Conservation (phyloP, 73 alveolate species). For the Paramecium sonneborni region DNA sequence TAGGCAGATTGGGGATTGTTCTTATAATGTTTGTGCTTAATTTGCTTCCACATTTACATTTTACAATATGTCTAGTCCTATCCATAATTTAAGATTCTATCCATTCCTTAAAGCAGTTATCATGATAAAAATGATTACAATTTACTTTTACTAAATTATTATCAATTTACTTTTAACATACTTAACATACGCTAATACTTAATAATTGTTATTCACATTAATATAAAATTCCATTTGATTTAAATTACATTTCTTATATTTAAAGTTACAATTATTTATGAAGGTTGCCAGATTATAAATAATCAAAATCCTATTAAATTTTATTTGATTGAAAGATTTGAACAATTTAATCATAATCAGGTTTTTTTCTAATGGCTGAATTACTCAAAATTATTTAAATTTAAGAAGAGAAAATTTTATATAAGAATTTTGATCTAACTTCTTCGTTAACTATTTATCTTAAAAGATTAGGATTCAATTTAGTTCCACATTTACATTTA, state of each 20-base stretch:
- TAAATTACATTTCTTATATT: neutral
- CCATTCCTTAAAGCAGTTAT: neutral
- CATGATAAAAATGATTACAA: neutral
- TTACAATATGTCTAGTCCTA: neutral
- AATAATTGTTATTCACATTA: neutral
- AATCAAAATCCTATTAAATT: neutral
- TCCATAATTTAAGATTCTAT: neutral
- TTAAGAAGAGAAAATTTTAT: neutral
- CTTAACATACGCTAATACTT: neutral
- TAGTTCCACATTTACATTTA: constrained; percentile 12
- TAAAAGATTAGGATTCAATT: neutral
- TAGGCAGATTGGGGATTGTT: neutral
- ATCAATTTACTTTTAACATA: neutral
- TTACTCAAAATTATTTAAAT: neutral
- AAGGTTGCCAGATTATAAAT: neutral
- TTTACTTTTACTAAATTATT: neutral
- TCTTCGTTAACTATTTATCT: neutral
- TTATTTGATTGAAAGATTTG: neutral
- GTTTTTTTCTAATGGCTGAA: neutral
- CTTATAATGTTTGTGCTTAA: neutral
- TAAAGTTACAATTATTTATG: neutral
- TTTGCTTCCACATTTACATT: neutral
- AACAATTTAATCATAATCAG: neutral
- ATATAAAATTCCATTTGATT: neutral
- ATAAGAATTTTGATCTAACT: neutral